Evolutionary conservation across 129 eudicot species (phyloP), one percentile per base, ranked within the genome.

Genomic region (Arctium lappa): DNA sequence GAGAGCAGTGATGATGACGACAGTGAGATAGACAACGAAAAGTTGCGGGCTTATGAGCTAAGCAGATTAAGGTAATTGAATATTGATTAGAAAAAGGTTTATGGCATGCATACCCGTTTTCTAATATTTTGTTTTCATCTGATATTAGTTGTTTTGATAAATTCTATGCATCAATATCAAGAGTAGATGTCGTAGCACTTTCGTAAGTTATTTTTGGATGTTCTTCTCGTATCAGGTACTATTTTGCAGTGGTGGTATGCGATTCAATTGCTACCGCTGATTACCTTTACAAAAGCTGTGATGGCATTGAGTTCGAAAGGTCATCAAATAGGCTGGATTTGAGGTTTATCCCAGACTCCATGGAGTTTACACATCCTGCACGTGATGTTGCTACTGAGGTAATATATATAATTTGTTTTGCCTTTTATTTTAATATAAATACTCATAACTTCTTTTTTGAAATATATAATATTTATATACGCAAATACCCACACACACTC

Each of bases 331-430:
- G 85, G 84, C 84, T 95, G 87, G 98, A 95, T 86, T 85, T 95
- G 85, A 89, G 98, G 86, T 95, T 95, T 85, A 95, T 95, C 76
- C 98, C 98, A 13, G 98, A 92, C 75, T 89, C 97, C 29, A 82
- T 89, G 97, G 97, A 95, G 69, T 87, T 92, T 71, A 91, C 91
- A 80, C 94, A 91, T 80, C 86, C 88, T 82, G 91, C 94, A 63
- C 97, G 97, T 73, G 98, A 95, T 91, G 90, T 91, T 92, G 98
- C 98, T 31, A 89, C 89, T 1, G 98, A 91, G 92, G 98, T 95
- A 89, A 65, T 4, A 4, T 31, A 36, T 37, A 31, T 27, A 60
- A 5, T 60, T 13, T 62, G 8, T 31, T 70, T 10, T 71, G 15
- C 13, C n/a, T 69, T 74, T 29, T 66, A 68, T 48, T 31, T 71